These are phyloP conservation scores for Hypoxylon sp. DNA, from an alignment of 2,329 filamentous ascomycete genomes.

Conservation along the genomic window DNA sequence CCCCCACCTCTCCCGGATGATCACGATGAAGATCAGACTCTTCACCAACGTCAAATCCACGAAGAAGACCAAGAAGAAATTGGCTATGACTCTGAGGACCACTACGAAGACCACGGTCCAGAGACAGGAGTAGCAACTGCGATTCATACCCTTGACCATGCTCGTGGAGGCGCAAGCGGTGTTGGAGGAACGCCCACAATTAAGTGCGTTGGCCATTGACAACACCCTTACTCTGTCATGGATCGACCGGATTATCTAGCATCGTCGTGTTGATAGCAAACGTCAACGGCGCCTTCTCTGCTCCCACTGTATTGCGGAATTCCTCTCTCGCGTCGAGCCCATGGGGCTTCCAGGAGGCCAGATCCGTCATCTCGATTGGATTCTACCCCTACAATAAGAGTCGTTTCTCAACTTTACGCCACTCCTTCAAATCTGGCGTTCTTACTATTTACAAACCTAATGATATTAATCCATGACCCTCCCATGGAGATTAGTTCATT, in stretches of 20 bases:
- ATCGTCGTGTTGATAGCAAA: conserved; percentile 20
- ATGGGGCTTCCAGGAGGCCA: conserved; percentile 6
- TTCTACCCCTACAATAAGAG: conserved; percentile 2
- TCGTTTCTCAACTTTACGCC: conserved; percentile 12
- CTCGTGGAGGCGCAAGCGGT: conserved; percentile 14
- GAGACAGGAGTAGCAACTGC: conserved; percentile 50
- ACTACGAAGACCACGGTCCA: conserved; percentile 56
- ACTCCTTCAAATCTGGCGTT: conserved; percentile 1
- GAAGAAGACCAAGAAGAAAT: conserved; percentile 51
- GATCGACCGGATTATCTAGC: conserved; percentile 17
- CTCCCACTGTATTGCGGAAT: conserved; percentile 26
- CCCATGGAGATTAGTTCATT: conserved; percentile 13
- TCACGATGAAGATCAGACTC: conserved; percentile 47
- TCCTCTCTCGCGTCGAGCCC: conserved; percentile 19
- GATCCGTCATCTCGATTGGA: conserved; percentile 3
- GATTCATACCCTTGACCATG: conserved; percentile 24
- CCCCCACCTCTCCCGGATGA: conserved; percentile 46
- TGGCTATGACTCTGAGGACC: conserved; percentile 58
- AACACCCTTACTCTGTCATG: conserved; percentile 1
- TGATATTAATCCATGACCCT: neutral
- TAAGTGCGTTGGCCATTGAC: conserved; percentile 30
- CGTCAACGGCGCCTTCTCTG: conserved; percentile 14
- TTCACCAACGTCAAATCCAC: conserved; percentile 31
- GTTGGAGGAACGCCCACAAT: conserved; percentile 3
- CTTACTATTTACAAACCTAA: neutral